Evolutionary conservation across 805 yeast genomes (phyloP).

Genomic region (Wickerhamomyces pijperi): DNA sequence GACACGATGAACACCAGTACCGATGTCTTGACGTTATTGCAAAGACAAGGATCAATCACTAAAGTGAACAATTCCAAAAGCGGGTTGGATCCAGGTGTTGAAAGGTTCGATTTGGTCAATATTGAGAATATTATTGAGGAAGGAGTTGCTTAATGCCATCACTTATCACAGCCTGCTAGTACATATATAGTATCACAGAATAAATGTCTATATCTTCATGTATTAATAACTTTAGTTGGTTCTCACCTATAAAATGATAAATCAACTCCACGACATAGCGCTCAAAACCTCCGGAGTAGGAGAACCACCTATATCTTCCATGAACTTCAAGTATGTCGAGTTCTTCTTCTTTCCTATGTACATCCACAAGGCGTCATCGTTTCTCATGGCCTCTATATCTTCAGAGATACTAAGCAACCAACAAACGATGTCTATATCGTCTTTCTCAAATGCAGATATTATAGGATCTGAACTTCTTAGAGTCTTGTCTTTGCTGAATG

Average conservation of each 20-base stretch:
- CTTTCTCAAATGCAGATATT: conserved; percentile 8
- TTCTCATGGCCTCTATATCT: conserved; percentile 2
- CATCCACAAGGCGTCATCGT: conserved; percentile 13
- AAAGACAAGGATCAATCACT: not conserved
- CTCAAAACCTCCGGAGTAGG: conserved; percentile 12
- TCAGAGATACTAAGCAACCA: conserved; percentile 11
- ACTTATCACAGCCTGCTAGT: too few relatives aligned
- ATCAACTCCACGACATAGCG: not conserved
- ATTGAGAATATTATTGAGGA: too few relatives aligned
- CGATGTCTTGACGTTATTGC: not conserved
- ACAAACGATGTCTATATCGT: conserved; percentile 4
- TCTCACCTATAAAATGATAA: too few relatives aligned
- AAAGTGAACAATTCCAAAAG: too few relatives aligned
- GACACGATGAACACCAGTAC: conserved; percentile 10
- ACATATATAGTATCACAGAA: too few relatives aligned
- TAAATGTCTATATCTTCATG: too few relatives aligned
- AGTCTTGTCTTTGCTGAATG: too few relatives aligned
- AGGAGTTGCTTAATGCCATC: too few relatives aligned
- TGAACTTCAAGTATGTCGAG: conserved; percentile 4
- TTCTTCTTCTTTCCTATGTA: conserved; percentile 4
- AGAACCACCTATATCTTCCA: conserved; percentile 13
- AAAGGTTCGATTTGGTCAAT: too few relatives aligned
- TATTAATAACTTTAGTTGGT: too few relatives aligned
- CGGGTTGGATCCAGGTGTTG: too few relatives aligned
- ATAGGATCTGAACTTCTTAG: conserved; percentile 10